Base-by-base conservation (phyloP, 495 filamentous ascomycete species). In the Penicillium lividum region DNA sequence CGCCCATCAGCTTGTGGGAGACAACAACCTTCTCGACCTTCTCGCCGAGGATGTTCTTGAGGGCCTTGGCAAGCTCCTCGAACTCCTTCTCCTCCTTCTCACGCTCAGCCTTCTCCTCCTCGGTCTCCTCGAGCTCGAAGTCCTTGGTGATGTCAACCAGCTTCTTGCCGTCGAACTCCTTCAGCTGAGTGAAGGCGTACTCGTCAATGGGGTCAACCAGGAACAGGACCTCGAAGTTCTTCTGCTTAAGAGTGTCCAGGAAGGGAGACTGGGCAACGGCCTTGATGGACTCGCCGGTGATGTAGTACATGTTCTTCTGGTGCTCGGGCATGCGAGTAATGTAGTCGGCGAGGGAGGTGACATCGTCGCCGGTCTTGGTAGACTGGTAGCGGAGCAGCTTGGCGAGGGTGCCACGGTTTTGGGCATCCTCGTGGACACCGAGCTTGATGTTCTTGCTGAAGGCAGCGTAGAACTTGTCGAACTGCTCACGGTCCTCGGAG, bases 401-500 rank as follows among this genome's bases (percentile, higher is more conserved):
- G 79, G 94, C 93, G 53, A 98, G 91, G 65, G 81, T 74, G 67
- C 82, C 82, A 73, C 94, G 91, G 87, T 98, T 98, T 84, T 98
- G 95, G 55, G 92, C 88, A 76, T 98, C 94, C 85, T 98, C 94
- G 86, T 98, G 94, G 78, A 98, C 96, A 82, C 94, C 94, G 61
- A 98, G 93, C 90, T 98, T 98, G 81, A 98, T 87, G 89, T 98
- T 98, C 91, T 98, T 98, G 90, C 85, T 88, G 88, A 98, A 98
- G 66, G 94, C 95, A 68, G 81, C 81, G 86, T 98, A 98, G 87
- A 98, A 98, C 86, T 98, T 98, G 85, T 98, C 95, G 78, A 98
- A 98, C 73, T 97, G 88, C 85, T 98, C 94, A 80, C 93, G 93
- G 81, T 98, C 95, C 83, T 98, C 94, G 54, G 95, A 85, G 66